A percentile compares a stretch with the other conserved stretches of the same genome.
These are phyloP conservation scores for Arachnomyces sp. DNA, from an alignment of 2,329 filamentous ascomycete species.

Conservation along the genomic window DNA sequence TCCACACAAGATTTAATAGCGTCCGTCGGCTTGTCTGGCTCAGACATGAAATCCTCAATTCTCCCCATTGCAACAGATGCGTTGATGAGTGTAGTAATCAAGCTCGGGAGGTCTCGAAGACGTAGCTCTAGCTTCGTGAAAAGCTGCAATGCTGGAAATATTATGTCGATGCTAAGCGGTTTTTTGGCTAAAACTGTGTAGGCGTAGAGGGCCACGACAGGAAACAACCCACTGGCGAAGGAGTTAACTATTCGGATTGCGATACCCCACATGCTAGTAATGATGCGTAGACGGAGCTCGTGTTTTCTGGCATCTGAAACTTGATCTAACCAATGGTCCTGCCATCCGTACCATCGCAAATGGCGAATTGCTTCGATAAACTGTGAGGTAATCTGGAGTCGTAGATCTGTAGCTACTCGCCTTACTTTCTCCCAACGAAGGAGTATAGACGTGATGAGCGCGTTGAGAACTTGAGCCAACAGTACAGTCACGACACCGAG, in stretches of 20 bases:
- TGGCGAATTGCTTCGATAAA: conserved; percentile 82
- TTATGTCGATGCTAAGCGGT: conserved; percentile 66
- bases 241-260: conserved; percentile 61
- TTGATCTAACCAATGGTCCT: conserved; percentile 61
- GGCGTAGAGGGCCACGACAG: conserved; percentile 70
- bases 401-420: conserved; percentile 65
- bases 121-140: conserved; percentile 68
- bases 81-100: conserved; percentile 71
- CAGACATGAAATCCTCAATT: conserved; percentile 78
- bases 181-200: conserved; percentile 65
- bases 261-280: conserved; percentile 55
- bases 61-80: conserved; percentile 73
- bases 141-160: conserved; percentile 76
- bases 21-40: conserved; percentile 70
- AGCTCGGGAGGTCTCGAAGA: conserved; percentile 63
- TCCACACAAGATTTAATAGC: conserved; percentile 28
- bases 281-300: conserved; percentile 58
- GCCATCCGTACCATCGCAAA: conserved; percentile 75
- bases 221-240: conserved; percentile 65
- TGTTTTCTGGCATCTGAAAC: conserved; percentile 60
- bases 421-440: conserved; percentile 62
- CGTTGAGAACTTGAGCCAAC: conserved; percentile 61
- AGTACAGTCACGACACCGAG: conserved; percentile 63
- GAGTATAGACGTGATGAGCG: conserved; percentile 55
- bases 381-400: conserved; percentile 72